These are phyloP conservation scores for Mycena indigotica DNA, from an alignment of 768 basidiomycete genomes.

Conservation along the genomic window DNA sequence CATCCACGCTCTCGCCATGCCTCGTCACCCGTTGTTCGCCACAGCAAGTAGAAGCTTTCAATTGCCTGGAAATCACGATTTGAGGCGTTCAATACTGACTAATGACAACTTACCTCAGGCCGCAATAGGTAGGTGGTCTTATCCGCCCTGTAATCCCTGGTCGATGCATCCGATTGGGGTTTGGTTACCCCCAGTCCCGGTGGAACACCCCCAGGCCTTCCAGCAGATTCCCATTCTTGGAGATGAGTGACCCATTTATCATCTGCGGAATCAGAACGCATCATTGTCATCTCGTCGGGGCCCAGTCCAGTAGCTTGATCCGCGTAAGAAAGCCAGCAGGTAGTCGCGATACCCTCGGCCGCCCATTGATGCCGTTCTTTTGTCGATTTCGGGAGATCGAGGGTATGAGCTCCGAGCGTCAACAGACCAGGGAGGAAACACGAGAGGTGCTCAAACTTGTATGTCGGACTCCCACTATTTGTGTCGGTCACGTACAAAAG, in stretches of 20 bases:
- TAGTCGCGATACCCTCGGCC: conserved; percentile 61
- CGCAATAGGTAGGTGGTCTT: conserved; percentile 43
- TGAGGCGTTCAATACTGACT: no score
- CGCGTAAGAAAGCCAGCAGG: conserved; percentile 64
- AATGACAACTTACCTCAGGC: conserved; percentile 47
- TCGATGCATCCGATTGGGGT: conserved; percentile 18
- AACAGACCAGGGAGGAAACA: conserved; percentile 72
- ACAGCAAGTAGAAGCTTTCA: conserved; percentile 57
- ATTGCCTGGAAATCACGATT: no score
- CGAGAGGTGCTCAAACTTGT: conserved; percentile 64
- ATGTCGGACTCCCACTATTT: conserved; percentile 34
- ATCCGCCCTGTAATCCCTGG: conserved; percentile 42
- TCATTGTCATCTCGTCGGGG: conserved; percentile 54
- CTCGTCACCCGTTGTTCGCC: conserved; percentile 51
- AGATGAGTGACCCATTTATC: conserved; percentile 45
- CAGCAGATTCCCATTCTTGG: conserved; percentile 44
- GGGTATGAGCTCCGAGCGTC: conserved; percentile 59
- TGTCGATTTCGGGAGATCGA: conserved; percentile 39
- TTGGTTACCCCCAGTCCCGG: conserved; percentile 35
- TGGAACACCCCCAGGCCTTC: conserved; percentile 34
- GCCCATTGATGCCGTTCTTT: conserved; percentile 58
- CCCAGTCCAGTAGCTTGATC: conserved; percentile 68
- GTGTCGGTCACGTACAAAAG: conserved; percentile 68
- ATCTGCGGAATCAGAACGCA: conserved; percentile 4
- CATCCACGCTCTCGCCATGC: conserved; percentile 58